Conservation (phyloP, 495 filamentous ascomycete species). For the Tuber melanosporum region DNA sequence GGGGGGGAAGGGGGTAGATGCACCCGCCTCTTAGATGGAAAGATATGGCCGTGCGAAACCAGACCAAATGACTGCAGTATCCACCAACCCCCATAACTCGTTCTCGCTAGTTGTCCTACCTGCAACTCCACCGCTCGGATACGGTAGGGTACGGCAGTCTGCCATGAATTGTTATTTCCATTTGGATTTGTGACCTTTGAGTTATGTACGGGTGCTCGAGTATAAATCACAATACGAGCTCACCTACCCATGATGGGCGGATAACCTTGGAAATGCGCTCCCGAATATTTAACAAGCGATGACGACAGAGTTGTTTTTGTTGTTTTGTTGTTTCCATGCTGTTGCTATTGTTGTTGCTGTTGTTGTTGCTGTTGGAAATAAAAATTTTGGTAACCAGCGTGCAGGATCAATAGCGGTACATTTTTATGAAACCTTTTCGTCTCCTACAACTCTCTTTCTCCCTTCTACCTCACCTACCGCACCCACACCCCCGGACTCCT, state of each 20-base stretch:
- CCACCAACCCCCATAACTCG: background rate
- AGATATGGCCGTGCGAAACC: slow-evolving; percentile 24
- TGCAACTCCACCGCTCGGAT: background rate
- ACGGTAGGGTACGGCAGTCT: background rate
- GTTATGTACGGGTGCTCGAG: background rate
- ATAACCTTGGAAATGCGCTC: background rate
- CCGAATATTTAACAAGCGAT: background rate
- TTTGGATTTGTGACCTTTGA: background rate
- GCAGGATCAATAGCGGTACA: background rate
- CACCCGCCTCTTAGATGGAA: slow-evolving; percentile 25
- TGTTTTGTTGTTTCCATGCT: background rate
- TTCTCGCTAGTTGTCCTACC: background rate
- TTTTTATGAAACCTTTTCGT: background rate
- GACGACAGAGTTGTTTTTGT: background rate
- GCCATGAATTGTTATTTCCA: background rate
- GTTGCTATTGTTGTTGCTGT: background rate
- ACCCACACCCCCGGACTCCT: slow-evolving; percentile 2
- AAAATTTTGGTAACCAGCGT: background rate
- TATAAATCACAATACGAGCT: background rate
- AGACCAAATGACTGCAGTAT: slow-evolving; percentile 10
- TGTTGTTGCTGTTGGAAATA: too few species aligned
- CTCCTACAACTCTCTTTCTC: background rate
- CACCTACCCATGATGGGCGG: background rate
- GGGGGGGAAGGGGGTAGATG: slow-evolving; percentile 32
- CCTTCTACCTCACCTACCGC: background rate